Evolutionary conservation across 495 filamentous ascomycete species (phyloP).

Genomic region (Penicillium macrosclerotiorum): DNA sequence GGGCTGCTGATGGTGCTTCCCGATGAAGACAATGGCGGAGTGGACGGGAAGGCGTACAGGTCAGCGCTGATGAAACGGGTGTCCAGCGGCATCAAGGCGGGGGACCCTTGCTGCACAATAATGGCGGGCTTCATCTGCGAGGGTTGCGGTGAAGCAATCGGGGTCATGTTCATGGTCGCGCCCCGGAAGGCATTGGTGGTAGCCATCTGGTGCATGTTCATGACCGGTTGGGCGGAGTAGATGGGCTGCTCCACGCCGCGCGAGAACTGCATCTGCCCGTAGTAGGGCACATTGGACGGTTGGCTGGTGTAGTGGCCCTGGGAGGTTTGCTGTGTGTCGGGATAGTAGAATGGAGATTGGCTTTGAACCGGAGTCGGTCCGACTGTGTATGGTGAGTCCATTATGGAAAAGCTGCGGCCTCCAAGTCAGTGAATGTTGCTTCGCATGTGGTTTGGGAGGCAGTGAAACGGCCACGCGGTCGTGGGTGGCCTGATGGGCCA

Average conservation of each 20-base stretch:
- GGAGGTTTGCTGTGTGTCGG: constrained; percentile 76
- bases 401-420: constrained; percentile 24
- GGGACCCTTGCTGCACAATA: constrained; percentile 66
- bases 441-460: not conserved
- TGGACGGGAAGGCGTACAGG: constrained; percentile 76
- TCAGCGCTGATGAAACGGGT: constrained; percentile 69
- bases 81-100: constrained; percentile 71
- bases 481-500: too few species aligned
- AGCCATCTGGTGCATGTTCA: constrained; percentile 75
- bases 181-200: constrained; percentile 58
- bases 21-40: constrained; percentile 82
- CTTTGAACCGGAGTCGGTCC: constrained; percentile 55
- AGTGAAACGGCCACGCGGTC: too few species aligned
- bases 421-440: not conserved
- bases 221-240: constrained; percentile 44
- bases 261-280: constrained; percentile 47
- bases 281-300: constrained; percentile 52
- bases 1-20: constrained; percentile 86
- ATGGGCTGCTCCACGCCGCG: constrained; percentile 34
- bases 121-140: constrained; percentile 74
- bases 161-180: constrained; percentile 59
- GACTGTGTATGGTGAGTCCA: constrained; percentile 59
- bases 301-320: constrained; percentile 81
- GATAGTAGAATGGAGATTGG: constrained; percentile 87
- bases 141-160: constrained; percentile 75